A percentile compares a stretch with the other conserved stretches of the same genome.
phyloP scores from a whole-genome alignment of 164 flowering plant genomes.

The Annona squamosa region DNA sequence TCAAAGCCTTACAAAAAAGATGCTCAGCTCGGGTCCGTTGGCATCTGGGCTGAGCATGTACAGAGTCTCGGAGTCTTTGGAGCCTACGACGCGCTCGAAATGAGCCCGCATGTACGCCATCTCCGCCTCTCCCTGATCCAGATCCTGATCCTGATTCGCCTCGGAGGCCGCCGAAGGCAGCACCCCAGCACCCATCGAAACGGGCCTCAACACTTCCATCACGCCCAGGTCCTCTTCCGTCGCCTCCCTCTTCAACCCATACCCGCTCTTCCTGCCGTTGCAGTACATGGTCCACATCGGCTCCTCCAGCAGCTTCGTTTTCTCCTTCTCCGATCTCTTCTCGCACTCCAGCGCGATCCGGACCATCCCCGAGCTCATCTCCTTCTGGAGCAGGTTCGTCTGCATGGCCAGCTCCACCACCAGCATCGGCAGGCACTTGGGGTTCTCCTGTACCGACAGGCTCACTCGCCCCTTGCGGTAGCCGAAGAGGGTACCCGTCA shows the following conservation, averaged over 20 bases:
- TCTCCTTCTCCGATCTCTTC: conserved; percentile 40
- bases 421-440: conserved; percentile 43
- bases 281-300: conserved; percentile 74
- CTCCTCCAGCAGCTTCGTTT: conserved; percentile 51
- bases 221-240: conserved; percentile 52
- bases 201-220: conserved; percentile 55
- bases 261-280: conserved; percentile 66
- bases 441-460: conserved; percentile 55
- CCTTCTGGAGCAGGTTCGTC: conserved; percentile 51
- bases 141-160: conserved; percentile 10
- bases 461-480: conserved; percentile 57
- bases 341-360: conserved; percentile 77
- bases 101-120: conserved; percentile 67
- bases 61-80: conserved; percentile 68
- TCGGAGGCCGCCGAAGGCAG: conserved; percentile 41
- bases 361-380: conserved; percentile 60
- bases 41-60: conserved; percentile 80
- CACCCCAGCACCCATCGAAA: conserved; percentile 83
- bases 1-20: conserved; percentile 66
- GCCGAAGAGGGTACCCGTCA: conserved; percentile 83
- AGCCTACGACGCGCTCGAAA: conserved; percentile 73
- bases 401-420: conserved; percentile 65
- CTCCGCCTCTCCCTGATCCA: conserved; percentile 42
- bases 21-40: conserved; percentile 71
- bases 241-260: conserved; percentile 51